Base-by-base conservation (phyloP, 2,329 filamentous ascomycete species). In the Rutstroemia sp. region DNA sequence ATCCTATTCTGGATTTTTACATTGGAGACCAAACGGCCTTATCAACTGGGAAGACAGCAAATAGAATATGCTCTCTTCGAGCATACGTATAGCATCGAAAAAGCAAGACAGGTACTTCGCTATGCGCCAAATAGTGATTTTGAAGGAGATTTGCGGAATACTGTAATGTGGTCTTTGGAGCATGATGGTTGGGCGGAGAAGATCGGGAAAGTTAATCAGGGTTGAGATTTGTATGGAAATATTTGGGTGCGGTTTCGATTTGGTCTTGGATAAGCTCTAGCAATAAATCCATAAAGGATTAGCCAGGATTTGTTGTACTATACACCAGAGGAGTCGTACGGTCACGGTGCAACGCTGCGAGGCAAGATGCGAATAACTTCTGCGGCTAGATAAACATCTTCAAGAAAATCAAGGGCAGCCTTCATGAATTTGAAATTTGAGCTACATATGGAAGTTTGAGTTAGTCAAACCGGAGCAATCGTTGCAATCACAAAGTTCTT, bases 31-130 rank as follows among this genome's bases (percentile, higher is more conserved):
- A 45, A 37, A 25, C 12, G 41, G 7, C 50, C 50, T 16, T 45
- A 52, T 10, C 50, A 45, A 14, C 21, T 44, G 39, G 39, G 41
- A 6, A 52, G 34, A 19, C 41, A 52, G 50, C 50, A 52, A 14
- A 39, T 45, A 18, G 50, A 52, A 16, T 52, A 52, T 52, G 50
- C 39, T 1, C 18, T 52, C 7, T 52, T 52, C n/a, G 41, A 52
- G 12, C 25, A 52, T 45, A 45, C 39, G 12, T 52, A 37, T 25
- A 18, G 41, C 21, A 52, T 45, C 8, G 25, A 52, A 3, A 52
- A 45, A 18, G 6, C 50, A 27, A 52, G 25, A 3, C 30, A 25
- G 25, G 25, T 52, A 19, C 27, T 52, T 19, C 25, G n/a, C 6
- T 52, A 30, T 45, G 50, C 23, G 4, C 50, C 41, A 21, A 25